Evolutionary conservation across 495 filamentous ascomycete species (phyloP).

Genomic region (Penicillium fimorum): DNA sequence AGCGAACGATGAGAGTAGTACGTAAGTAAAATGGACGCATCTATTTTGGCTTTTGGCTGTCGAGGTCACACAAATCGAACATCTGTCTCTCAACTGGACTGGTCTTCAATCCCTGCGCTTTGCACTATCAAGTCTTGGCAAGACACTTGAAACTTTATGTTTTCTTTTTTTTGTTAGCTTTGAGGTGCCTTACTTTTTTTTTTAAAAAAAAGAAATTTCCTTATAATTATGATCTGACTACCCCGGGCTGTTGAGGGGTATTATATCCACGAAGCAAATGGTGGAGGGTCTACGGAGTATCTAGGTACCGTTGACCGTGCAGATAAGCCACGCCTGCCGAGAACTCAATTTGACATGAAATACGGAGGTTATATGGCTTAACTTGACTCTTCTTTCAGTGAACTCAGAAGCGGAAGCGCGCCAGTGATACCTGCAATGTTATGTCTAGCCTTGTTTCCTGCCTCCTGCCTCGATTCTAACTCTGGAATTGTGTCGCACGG

Average conservation of each 20-base stretch:
- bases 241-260: background rate
- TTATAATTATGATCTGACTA: background rate
- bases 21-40: background rate
- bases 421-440: background rate
- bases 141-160: conserved; percentile 12
- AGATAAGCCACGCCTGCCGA: background rate
- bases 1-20: background rate
- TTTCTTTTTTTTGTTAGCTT: background rate
- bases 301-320: background rate
- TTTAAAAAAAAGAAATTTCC: background rate
- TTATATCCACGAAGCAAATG: background rate
- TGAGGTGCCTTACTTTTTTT: background rate
- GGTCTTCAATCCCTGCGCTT: conserved; percentile 4
- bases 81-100: conserved; percentile 3
- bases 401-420: background rate
- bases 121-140: conserved; percentile 11
- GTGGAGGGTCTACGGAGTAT: background rate
- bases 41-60: background rate
- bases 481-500: conserved; percentile 13
- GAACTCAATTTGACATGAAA: background rate
- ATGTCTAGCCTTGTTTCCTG: background rate
- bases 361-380: background rate
- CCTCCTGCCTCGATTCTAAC: conserved; percentile 2
- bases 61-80: conserved; percentile 6
- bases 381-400: background rate